Percentiles rank a stretch among this genome's conserved stretches.
These are phyloP conservation scores for Cryphonectria carpinicola DNA, from an alignment of 2,329 filamentous ascomycete genomes.

Conservation along the genomic window DNA sequence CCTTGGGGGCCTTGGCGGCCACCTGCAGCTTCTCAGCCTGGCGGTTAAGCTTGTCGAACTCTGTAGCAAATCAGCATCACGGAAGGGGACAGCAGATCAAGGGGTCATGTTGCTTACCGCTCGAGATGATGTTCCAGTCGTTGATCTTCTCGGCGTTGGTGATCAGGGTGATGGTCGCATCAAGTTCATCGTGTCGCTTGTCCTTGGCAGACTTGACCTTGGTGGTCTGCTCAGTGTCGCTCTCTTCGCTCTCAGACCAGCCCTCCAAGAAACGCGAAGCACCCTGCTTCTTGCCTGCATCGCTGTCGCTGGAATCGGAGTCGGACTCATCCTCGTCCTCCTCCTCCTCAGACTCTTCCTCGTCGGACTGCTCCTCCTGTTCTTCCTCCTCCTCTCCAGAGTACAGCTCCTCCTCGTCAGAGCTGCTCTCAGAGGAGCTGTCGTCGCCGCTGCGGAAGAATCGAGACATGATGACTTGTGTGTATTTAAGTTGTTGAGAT, in stretches of 20 bases:
- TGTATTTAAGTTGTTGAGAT: constrained; percentile 12
- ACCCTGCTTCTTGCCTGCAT: constrained; percentile 69
- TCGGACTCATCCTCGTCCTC: constrained; percentile 56
- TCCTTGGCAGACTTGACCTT: constrained; percentile 98
- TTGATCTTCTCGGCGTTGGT: constrained; percentile 98
- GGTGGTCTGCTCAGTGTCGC: constrained; percentile 82
- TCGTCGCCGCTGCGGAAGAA: constrained; percentile 93
- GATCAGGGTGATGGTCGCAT: constrained; percentile 85
- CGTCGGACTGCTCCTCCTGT: constrained; percentile 55
- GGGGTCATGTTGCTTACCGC: constrained; percentile 63
- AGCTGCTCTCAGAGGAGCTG: constrained; percentile 94
- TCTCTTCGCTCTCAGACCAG: constrained; percentile 77
- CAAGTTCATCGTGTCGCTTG: constrained; percentile 93
- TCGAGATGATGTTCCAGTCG: constrained; percentile 92
- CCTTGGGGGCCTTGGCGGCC: constrained; percentile 80
- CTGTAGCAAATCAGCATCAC: constrained; percentile 49
- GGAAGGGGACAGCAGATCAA: neutral
- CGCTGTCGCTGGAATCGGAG: constrained; percentile 58
- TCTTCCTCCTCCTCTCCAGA: constrained; percentile 70
- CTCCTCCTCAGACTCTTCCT: constrained; percentile 57
- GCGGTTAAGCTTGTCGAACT: constrained; percentile 93
- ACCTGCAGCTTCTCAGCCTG: constrained; percentile 79
- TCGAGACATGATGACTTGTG: constrained; percentile 74
- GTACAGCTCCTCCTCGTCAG: constrained; percentile 96
- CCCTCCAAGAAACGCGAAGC: constrained; percentile 79